Evolutionary conservation across 2,329 filamentous ascomycete species (phyloP).

Genomic region (Trematosphaeria pertusa): DNA sequence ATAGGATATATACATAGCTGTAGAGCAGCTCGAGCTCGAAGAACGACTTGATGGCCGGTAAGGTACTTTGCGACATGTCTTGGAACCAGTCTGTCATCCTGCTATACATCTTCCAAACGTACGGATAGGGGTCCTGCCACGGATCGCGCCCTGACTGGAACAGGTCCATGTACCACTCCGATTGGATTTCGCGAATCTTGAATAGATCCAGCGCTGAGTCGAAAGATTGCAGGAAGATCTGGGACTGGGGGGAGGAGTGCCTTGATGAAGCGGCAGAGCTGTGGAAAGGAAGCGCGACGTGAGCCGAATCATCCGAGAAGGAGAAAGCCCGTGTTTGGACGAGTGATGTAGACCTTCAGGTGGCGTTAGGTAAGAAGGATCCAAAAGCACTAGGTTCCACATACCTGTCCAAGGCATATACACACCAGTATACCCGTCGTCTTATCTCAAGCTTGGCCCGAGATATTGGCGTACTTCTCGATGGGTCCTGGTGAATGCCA

Average conservation of each 20-base stretch:
- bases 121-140: conserved; percentile 72
- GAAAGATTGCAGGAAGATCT: conserved; percentile 63
- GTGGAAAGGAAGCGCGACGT: conserved; percentile 75
- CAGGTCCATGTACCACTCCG: conserved; percentile 86
- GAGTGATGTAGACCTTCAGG: conserved; percentile 78
- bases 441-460: conserved; percentile 76
- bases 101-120: conserved; percentile 77
- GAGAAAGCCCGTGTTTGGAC: conserved; percentile 88
- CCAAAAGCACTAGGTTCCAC: not conserved
- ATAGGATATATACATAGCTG: conserved; percentile 88
- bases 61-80: conserved; percentile 71
- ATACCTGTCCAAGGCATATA: conserved; percentile 87
- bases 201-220: conserved; percentile 80
- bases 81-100: conserved; percentile 84
- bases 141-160: conserved; percentile 78
- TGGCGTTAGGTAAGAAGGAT: not conserved
- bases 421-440: conserved; percentile 85
- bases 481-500: conserved; percentile 91
- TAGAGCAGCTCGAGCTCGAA: conserved; percentile 91
- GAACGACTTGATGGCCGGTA: conserved; percentile 71
- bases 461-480: conserved; percentile 70
- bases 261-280: conserved; percentile 44
- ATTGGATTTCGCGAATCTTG: conserved; percentile 83
- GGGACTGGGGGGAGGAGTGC: conserved; percentile 56
- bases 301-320: conserved; percentile 87